These are phyloP conservation scores for Lachancea waltii DNA, from an alignment of 805 yeast genomes.

Conservation along the genomic window DNA sequence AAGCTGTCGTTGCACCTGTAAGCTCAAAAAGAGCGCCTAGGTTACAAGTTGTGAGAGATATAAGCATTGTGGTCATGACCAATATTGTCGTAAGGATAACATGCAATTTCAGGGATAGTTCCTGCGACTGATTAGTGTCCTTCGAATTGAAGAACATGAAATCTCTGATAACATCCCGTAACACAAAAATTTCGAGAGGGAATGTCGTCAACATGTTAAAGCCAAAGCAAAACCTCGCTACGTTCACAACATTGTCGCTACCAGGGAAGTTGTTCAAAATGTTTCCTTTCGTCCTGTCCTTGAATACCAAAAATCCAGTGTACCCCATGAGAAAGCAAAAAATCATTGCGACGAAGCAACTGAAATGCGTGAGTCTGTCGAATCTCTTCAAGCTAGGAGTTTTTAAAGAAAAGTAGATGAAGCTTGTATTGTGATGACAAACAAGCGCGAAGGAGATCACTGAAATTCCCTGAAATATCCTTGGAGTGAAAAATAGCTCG, in stretches of 20 bases:
- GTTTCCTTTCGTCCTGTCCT: constrained; percentile 76
- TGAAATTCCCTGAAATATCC: constrained; percentile 83
- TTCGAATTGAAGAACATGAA: constrained; percentile 35
- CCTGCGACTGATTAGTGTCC: constrained; percentile 33
- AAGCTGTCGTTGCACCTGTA: constrained; percentile 90
- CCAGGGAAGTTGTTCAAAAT: constrained; percentile 79
- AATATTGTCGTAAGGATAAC: constrained; percentile 56
- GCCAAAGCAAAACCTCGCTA: constrained; percentile 89
- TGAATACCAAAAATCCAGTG: constrained; percentile 71
- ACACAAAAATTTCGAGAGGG: constrained; percentile 85
- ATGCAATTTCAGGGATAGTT: constrained; percentile 46
- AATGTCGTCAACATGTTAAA: constrained; percentile 87
- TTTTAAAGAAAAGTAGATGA: constrained; percentile 77
- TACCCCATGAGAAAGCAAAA: constrained; percentile 75
- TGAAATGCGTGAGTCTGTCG: constrained; percentile 70
- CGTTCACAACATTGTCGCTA: constrained; percentile 65
- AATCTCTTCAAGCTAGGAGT: constrained; percentile 73
- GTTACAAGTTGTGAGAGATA: constrained; percentile 76
- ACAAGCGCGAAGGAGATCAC: constrained; percentile 93
- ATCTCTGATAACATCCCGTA: constrained; percentile 79
- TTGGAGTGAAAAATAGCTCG: constrained; percentile 50
- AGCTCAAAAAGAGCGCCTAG: constrained; percentile 84
- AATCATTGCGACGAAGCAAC: constrained; percentile 73
- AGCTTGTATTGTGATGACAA: constrained; percentile 90
- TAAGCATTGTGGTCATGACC: constrained; percentile 63